These are phyloP conservation scores for Saksenaea vasiformis DNA, from an alignment of 371 early-diverging fungal species.

Conservation along the genomic window DNA sequence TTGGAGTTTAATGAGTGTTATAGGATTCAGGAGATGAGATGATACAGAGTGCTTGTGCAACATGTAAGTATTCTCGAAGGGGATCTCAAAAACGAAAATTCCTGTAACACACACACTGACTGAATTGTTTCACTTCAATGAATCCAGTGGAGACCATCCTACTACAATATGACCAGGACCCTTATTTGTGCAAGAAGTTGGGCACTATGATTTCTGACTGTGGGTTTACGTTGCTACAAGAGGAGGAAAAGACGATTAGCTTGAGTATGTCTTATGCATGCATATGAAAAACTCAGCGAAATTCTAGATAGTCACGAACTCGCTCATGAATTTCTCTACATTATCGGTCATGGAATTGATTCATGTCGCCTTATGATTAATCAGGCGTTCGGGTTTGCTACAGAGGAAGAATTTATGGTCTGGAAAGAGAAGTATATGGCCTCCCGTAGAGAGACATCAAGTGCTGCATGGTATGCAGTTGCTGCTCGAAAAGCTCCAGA, in stretches of 20 bases:
- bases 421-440: constrained; percentile 2
- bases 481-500: background rate
- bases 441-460: background rate
- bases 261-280: background rate
- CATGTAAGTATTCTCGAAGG: background rate
- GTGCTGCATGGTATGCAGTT: background rate
- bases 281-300: background rate
- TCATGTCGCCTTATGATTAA: background rate
- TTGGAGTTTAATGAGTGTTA: too few species aligned
- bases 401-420: background rate
- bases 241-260: background rate
- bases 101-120: background rate
- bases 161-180: background rate
- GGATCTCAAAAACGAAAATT: background rate
- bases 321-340: constrained; percentile 3
- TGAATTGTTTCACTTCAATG: background rate
- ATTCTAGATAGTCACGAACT: background rate
- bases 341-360: background rate
- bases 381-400: background rate
- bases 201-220: background rate
- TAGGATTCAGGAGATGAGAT: background rate
- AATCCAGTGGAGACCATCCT: background rate
- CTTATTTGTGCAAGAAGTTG: background rate
- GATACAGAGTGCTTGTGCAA: background rate
- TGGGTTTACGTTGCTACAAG: background rate